Percentiles rank a stretch among this genome's conserved stretches.
Conservation (phyloP, 2,329 filamentous ascomycete genomes). For the Ceratocystis lukuohia region DNA sequence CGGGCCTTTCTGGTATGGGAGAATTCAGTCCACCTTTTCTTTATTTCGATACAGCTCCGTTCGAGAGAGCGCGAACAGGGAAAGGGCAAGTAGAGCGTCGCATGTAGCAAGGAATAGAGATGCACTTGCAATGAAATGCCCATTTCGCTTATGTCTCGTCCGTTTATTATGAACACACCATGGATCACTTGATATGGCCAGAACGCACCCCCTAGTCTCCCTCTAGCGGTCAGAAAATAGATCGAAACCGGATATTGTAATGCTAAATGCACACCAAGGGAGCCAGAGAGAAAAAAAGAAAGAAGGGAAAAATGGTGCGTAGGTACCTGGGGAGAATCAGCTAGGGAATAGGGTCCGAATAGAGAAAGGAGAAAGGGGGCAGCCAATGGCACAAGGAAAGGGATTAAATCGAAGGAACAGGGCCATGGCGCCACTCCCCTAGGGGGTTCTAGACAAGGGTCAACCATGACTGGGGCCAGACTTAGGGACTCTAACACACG, state of each 20-base stretch:
- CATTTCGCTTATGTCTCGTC: constrained; percentile 4
- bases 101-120: not conserved
- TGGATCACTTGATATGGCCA: not conserved
- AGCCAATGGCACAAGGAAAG: constrained; percentile 1
- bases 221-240: not conserved
- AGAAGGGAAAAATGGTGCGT: not conserved
- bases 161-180: not conserved
- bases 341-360: not conserved
- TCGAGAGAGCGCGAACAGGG: not conserved
- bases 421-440: not conserved
- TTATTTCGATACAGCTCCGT: not conserved
- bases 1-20: not conserved
- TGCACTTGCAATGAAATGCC: constrained; percentile 5
- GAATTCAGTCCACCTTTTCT: not conserved
- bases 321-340: not conserved
- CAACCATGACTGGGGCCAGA: not conserved
- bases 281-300: not conserved
- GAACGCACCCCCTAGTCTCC: not conserved
- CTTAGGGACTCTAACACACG: not conserved
- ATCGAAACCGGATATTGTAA: not conserved
- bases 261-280: not conserved
- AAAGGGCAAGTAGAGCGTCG: not conserved
- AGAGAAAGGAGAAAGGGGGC: constrained; percentile 2
- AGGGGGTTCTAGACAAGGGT: not conserved
- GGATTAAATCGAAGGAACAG: not conserved